Evolutionary conservation across 2,329 filamentous ascomycete species (phyloP).

Genomic region (Amauroascus niger): DNA sequence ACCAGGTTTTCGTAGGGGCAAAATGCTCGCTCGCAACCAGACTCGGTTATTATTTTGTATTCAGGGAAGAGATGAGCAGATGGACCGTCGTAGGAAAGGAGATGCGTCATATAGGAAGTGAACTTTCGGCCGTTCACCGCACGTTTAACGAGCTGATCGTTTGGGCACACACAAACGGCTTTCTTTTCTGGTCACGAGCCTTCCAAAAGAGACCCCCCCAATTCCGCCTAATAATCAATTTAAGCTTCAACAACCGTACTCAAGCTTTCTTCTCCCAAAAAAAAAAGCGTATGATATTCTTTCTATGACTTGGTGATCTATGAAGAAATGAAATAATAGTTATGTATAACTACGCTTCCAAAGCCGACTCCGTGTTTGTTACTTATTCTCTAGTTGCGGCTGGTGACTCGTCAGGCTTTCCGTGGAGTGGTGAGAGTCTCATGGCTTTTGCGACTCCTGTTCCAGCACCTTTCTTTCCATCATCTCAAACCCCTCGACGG

Average conservation of each 20-base stretch:
- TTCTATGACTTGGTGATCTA: too few relatives aligned
- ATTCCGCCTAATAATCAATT: not conserved
- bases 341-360: too few relatives aligned
- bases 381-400: too few relatives aligned
- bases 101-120: not conserved
- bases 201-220: not conserved
- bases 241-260: not conserved
- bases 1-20: not conserved
- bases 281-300: too few relatives aligned
- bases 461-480: slow-evolving; percentile 61
- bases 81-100: not conserved
- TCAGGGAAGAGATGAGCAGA: not conserved
- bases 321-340: too few relatives aligned
- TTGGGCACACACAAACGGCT: slow-evolving; percentile 1
- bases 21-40: not conserved
- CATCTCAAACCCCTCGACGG: slow-evolving; percentile 64
- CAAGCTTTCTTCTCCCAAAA: too few relatives aligned
- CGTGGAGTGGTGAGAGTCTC: not conserved
- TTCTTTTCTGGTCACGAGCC: not conserved
- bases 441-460: slow-evolving; percentile 19
- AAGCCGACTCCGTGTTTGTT: too few relatives aligned
- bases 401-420: too few relatives aligned
- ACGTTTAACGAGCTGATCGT: not conserved
- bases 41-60: not conserved
- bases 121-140: not conserved